Base-by-base conservation (phyloP, 2,329 filamentous ascomycete species). In the Monosporascus cannonballus region DNA sequence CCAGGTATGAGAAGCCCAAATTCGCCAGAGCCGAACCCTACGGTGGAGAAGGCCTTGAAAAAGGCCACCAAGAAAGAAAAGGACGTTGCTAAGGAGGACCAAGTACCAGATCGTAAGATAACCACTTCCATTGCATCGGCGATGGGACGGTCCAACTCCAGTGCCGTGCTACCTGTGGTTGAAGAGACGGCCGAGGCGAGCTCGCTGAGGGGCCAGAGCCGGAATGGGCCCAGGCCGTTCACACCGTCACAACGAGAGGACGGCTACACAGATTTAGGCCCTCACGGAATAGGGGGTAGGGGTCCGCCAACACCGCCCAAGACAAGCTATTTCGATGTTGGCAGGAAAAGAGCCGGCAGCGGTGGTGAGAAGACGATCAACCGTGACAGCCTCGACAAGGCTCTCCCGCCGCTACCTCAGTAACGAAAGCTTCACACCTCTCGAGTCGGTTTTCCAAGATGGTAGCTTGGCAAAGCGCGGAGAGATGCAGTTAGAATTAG, bases 141-240 rank as follows among this genome's bases (percentile, higher is more conserved):
- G 9, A 50, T 55, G 11, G 62, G 61, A 15, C 64, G 62, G 48
- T 54, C 59, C 7, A 66, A 59, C 30, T 64, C 67, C 3, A 65
- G 62, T 51, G 64, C 67, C 64, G 79, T 72, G 1, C 73, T 97
- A 2, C 93, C 93, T 0, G 86, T 96, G 9, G 91, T 97, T 6
- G 89, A 96, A 60, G 93, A 97, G 71, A 87, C 84, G n/a, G 88
- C 84, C 5, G 93, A 96, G 69, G 85, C 78, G 9, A 81, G 78
- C 7, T 89, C 86, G 54, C 78, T 84, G 24, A 83, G 84, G 2
- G 81, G 78, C 30, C 78, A 78, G 51, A 83, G 81, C 63, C 77
- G 76, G 22, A 64, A 54, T 51, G 65, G 60, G 49, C 55, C 63
- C 30, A 59, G 65, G 41, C 69, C 64, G 18, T 63, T 69, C 48